These are phyloP conservation scores for Alternaria ethzedia DNA, from an alignment of 2,329 filamentous ascomycete species.

Conservation along the genomic window DNA sequence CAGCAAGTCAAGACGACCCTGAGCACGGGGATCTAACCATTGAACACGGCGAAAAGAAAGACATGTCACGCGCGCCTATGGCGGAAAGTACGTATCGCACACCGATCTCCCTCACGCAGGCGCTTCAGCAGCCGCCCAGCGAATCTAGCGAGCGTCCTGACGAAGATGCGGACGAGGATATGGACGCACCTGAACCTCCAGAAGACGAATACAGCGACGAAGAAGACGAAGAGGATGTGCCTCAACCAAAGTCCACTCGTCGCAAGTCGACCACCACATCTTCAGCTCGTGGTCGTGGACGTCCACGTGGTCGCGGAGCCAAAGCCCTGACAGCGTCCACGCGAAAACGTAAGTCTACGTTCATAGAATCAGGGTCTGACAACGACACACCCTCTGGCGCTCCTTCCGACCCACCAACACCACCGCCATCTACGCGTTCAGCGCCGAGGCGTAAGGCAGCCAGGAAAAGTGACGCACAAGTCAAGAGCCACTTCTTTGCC, in stretches of 20 bases:
- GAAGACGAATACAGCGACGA: slow-evolving; percentile 56
- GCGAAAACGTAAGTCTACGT: slow-evolving; percentile 12
- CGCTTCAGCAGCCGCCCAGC: slow-evolving; percentile 26
- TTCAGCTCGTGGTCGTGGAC: neutral
- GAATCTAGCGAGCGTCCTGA: slow-evolving; percentile 2
- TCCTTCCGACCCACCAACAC: slow-evolving; percentile 9
- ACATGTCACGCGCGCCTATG: neutral
- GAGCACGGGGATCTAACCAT: slow-evolving; percentile 39
- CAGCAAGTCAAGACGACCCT: slow-evolving; percentile 46
- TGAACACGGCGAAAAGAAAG: slow-evolving; percentile 36
- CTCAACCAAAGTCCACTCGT: slow-evolving; percentile 4
- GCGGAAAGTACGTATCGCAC: slow-evolving; percentile 29
- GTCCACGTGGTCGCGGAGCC: slow-evolving; percentile 3
- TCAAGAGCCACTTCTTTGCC: slow-evolving; percentile 45
- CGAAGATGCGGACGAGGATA: neutral
- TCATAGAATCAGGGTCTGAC: slow-evolving; percentile 15
- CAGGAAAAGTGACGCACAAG: slow-evolving; percentile 34
- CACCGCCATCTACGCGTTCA: slow-evolving; percentile 15
- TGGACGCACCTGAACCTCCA: slow-evolving; percentile 9
- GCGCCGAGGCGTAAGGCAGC: slow-evolving; percentile 35
- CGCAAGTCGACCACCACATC: slow-evolving; percentile 13
- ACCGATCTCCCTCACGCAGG: slow-evolving; percentile 47
- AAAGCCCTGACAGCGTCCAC: slow-evolving; percentile 13
- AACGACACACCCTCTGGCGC: slow-evolving; percentile 17
- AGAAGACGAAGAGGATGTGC: slow-evolving; percentile 38